phyloP scores from a whole-genome alignment of 2,329 filamentous ascomycete species.

The Iodosphaeria phyllophila region DNA sequence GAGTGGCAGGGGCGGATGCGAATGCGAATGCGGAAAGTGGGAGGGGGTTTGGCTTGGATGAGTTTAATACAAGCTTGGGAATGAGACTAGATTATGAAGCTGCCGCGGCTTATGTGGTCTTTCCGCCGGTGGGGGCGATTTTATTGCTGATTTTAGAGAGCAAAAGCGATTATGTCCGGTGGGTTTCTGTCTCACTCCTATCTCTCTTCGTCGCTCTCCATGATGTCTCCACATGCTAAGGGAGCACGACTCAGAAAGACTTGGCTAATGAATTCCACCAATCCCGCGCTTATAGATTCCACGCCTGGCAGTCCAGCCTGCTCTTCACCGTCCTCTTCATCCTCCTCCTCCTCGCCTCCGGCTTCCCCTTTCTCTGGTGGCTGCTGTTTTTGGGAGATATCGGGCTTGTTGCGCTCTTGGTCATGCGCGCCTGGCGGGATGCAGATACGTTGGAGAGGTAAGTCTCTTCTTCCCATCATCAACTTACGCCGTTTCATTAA shows the following conservation, averaged over 20 bases:
- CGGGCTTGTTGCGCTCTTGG: slow-evolving; percentile 55
- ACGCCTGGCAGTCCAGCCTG: slow-evolving; percentile 86
- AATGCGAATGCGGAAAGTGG: too few relatives aligned
- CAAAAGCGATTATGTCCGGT: slow-evolving; percentile 95
- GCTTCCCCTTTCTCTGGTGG: slow-evolving; percentile 73
- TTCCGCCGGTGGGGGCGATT: slow-evolving; percentile 75
- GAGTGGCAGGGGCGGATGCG: slow-evolving; percentile 23
- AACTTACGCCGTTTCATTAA: slow-evolving; percentile 2
- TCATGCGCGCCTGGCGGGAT: slow-evolving; percentile 67
- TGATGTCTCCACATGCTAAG: neutral
- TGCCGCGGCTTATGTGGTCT: slow-evolving; percentile 65
- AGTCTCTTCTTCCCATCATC: slow-evolving; percentile 5
- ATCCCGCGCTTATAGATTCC: slow-evolving; percentile 42
- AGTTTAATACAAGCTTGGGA: slow-evolving; percentile 83
- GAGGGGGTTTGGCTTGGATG: slow-evolving; percentile 46
- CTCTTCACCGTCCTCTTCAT: slow-evolving; percentile 60
- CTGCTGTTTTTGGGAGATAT: slow-evolving; percentile 62
- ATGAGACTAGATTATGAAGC: slow-evolving; percentile 81
- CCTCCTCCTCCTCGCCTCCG: slow-evolving; percentile 70
- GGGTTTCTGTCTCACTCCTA: slow-evolving; percentile 11
- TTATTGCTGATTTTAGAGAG: slow-evolving; percentile 72
- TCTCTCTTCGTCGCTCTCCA: neutral
- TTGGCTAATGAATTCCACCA: too few relatives aligned
- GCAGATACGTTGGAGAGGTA: slow-evolving; percentile 48
- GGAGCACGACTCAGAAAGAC: too few relatives aligned